Evolutionary conservation across 23 red algal genomes (phyloP).

Genomic region (Chondrus crispus): DNA sequence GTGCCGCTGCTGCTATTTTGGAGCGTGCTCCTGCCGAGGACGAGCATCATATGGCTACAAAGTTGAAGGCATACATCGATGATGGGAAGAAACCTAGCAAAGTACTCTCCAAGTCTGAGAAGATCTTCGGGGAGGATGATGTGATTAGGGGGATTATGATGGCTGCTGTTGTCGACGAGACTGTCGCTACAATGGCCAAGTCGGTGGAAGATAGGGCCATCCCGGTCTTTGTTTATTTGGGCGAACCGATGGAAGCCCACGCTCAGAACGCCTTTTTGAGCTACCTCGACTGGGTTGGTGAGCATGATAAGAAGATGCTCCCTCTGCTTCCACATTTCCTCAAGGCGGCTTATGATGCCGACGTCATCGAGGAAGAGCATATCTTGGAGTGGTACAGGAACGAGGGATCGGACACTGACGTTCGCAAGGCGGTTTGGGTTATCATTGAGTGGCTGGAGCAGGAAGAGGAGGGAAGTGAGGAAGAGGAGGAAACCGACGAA

Average conservation of each 20-base stretch:
- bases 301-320: slow-evolving; percentile 28
- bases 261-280: slow-evolving; percentile 31
- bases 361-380: slow-evolving; percentile 68
- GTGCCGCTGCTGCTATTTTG: slow-evolving; percentile 57
- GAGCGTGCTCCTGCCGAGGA: slow-evolving; percentile 31
- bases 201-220: slow-evolving; percentile 38
- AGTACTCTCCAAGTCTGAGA: slow-evolving; percentile 27
- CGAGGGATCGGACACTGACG: not conserved
- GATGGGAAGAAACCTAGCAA: slow-evolving; percentile 64
- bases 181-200: not conserved
- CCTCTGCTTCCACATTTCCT: slow-evolving; percentile 67
- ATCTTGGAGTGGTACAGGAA: slow-evolving; percentile 69
- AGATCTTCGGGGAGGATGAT: slow-evolving; percentile 51
- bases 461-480: slow-evolving; percentile 51
- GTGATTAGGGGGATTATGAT: slow-evolving; percentile 51
- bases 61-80: slow-evolving; percentile 62
- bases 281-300: slow-evolving; percentile 51
- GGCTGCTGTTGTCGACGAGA: slow-evolving; percentile 38
- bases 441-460: slow-evolving; percentile 92
- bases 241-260: slow-evolving; percentile 56
- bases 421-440: slow-evolving; percentile 37
- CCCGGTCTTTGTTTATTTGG: not conserved
- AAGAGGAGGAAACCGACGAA: slow-evolving; percentile 24
- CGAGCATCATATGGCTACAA: slow-evolving; percentile 30
- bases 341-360: slow-evolving; percentile 77